A percentile compares a stretch with the other conserved stretches of the same genome.
These are phyloP conservation scores for Sonneratia caseolaris DNA, from an alignment of 345 rosid species.

Conservation along the genomic window DNA sequence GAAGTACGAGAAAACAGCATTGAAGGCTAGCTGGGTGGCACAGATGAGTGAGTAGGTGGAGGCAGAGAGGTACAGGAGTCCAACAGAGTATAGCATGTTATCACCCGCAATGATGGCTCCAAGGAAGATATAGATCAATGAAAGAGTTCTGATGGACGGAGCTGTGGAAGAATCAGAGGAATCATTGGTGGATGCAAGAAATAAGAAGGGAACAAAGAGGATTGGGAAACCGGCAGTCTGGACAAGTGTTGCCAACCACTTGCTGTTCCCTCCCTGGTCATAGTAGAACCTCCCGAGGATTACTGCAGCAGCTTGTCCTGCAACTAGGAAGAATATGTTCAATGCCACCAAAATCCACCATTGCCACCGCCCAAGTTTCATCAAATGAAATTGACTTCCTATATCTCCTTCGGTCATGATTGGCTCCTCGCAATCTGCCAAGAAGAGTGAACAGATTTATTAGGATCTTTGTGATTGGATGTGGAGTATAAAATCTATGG, in stretches of 20 bases:
- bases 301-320: conserved; percentile 59
- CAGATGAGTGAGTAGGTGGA: conserved; percentile 77
- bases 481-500: no score
- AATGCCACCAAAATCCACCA: conserved; percentile 50
- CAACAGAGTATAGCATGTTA: conserved; percentile 55
- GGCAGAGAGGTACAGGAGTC: conserved; percentile 66
- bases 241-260: conserved; percentile 58
- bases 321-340: conserved; percentile 38
- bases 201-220: conserved; percentile 40
- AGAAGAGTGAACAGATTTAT: neutral
- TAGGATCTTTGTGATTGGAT: neutral
- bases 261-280: conserved; percentile 58
- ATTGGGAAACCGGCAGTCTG: conserved; percentile 63
- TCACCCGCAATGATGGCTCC: conserved; percentile 58
- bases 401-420: conserved; percentile 14
- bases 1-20: conserved; percentile 63
- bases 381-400: conserved; percentile 12
- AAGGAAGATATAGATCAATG: conserved; percentile 39
- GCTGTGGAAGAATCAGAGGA: conserved; percentile 26
- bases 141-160: conserved; percentile 24
- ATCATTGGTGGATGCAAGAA: conserved; percentile 31
- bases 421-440: conserved; percentile 29
- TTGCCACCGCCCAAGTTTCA: conserved; percentile 35
- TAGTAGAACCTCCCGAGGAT: conserved; percentile 59
- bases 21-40: conserved; percentile 67